These are phyloP conservation scores for Corylus avellana DNA, from an alignment of 306 rosid species.

Conservation along the genomic window DNA sequence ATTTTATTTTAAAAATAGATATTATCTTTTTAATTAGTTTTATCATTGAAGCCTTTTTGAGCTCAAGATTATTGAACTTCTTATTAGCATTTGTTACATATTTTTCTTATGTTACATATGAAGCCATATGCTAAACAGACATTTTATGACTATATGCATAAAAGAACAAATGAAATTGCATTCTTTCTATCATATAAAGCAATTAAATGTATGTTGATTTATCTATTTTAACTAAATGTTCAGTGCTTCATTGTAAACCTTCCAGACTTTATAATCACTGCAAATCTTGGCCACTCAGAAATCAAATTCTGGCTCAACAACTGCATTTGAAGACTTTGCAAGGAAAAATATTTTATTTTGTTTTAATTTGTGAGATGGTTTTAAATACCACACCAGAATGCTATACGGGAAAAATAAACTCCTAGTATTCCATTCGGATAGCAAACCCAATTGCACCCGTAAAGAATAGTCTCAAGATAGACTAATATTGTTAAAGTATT, in stretches of 20 bases:
- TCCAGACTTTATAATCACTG: background rate
- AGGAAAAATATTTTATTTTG: background rate
- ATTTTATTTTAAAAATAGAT: too few relatives aligned
- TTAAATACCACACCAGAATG: background rate
- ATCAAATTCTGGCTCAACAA: background rate
- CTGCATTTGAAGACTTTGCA: background rate
- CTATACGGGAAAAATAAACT: background rate
- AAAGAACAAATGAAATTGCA: too few relatives aligned
- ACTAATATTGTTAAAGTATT: background rate
- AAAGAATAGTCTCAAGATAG: slow-evolving; percentile 2
- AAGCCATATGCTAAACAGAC: background rate
- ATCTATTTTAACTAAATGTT: background rate
- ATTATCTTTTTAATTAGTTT: too few relatives aligned
- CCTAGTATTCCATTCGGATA: background rate
- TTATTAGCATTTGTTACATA: background rate
- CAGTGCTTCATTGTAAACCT: background rate
- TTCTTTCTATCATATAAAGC: too few relatives aligned
- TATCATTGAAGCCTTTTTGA: background rate
- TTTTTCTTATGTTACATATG: background rate
- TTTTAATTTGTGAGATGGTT: background rate
- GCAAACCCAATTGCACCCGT: background rate
- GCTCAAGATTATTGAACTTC: background rate
- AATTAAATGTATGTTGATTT: too few relatives aligned
- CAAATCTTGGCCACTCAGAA: background rate
- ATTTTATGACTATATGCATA: background rate